Percentiles rank a stretch among this genome's conserved stretches.
Conservation (phyloP, 352 stramenopile genomes). For the Pythium volutum region DNA sequence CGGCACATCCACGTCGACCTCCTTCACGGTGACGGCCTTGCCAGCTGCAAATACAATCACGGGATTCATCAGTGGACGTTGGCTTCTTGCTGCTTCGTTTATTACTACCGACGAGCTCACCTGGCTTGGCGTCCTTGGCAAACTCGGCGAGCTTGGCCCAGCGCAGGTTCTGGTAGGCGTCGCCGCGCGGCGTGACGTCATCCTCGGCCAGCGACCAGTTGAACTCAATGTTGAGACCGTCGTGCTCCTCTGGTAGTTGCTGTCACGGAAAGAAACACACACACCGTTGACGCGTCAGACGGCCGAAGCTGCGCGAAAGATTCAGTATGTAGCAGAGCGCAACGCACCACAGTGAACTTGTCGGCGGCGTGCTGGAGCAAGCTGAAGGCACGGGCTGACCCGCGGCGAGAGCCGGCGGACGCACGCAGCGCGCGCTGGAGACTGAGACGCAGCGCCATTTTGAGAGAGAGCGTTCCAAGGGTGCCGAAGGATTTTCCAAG, state of each 20-base stretch:
- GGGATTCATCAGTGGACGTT: background rate
- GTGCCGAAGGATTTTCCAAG: constrained; percentile 9
- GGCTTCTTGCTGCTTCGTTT: background rate
- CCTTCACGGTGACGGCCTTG: constrained; percentile 51
- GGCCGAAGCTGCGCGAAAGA: constrained; percentile 1
- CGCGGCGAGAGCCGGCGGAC: constrained; percentile 25
- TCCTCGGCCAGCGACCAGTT: constrained; percentile 84
- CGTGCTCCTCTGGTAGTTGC: constrained; percentile 75
- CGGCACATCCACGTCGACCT: constrained; percentile 64
- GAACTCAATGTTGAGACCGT: constrained; percentile 83
- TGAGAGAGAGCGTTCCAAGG: constrained; percentile 8
- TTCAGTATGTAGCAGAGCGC: background rate
- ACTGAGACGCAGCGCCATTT: constrained; percentile 61
- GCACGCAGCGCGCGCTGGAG: constrained; percentile 48
- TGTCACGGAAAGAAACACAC: constrained; percentile 27
- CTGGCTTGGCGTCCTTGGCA: constrained; percentile 59
- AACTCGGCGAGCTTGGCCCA: constrained; percentile 62
- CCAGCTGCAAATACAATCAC: constrained; percentile 30
- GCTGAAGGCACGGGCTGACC: constrained; percentile 37
- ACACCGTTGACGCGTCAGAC: background rate
- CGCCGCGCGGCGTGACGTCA: constrained; percentile 74
- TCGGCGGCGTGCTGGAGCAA: constrained; percentile 59
- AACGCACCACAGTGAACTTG: constrained; percentile 74
- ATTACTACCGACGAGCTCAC: constrained; percentile 20
- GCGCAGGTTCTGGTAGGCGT: constrained; percentile 74